phyloP scores from a whole-genome alignment of 31 red algal species.

The Odonthalia washingtoniensis region DNA sequence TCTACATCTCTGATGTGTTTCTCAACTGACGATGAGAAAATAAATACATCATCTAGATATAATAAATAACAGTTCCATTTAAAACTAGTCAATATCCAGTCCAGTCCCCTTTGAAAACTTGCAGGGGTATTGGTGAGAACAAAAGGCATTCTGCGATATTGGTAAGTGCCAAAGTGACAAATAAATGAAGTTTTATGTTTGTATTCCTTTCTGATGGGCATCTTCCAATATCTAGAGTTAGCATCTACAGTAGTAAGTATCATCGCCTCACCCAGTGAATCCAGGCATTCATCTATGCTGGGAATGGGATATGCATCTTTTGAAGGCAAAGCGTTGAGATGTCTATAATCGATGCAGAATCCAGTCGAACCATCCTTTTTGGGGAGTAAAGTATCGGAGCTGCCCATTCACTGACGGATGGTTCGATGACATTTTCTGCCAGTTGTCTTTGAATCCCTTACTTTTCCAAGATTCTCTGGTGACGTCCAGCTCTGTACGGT shows the following conservation, averaged over 20 bases:
- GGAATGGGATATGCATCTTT: not conserved
- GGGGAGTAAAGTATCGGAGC: not conserved
- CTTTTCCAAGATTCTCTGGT: not conserved
- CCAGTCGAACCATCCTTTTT: not conserved
- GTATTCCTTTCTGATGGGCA: not conserved
- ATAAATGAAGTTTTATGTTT: conserved; percentile 21
- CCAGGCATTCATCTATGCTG: conserved; percentile 17
- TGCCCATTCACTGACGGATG: not conserved
- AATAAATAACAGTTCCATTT: not conserved
- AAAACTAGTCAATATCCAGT: not conserved
- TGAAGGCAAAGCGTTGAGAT: not conserved
- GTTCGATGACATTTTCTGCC: not conserved
- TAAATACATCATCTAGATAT: not conserved
- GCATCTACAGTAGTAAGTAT: conserved; percentile 17
- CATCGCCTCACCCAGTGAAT: conserved; percentile 10
- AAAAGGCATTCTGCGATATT: conserved; percentile 18
- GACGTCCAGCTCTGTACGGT: not conserved
- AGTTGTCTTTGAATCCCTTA: not conserved
- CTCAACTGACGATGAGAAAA: not conserved
- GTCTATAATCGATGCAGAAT: not conserved
- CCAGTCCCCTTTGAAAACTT: conserved; percentile 38
- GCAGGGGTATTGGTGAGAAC: conserved; percentile 39
- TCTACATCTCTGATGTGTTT: not conserved
- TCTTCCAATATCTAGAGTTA: conserved; percentile 37
- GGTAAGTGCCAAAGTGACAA: not conserved